Evolutionary conservation across 176 grass and related monocot genomes (phyloP).

Genomic region (Hordeum vulgare): DNA sequence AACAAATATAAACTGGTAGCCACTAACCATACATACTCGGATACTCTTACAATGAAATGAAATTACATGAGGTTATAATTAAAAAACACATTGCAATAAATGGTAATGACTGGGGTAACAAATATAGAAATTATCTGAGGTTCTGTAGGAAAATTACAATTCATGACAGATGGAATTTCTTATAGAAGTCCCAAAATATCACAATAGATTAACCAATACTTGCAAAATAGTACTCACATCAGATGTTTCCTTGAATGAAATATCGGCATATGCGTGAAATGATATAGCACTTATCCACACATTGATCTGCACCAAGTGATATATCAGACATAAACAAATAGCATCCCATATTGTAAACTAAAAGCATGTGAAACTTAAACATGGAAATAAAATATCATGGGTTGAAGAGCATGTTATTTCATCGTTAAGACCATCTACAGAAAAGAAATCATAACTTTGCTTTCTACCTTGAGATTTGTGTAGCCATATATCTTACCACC

Average conservation of each 20-base stretch:
- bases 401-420: neutral
- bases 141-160: neutral
- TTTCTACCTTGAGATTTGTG: slow-evolving; percentile 69
- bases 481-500: slow-evolving; percentile 98
- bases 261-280: slow-evolving; percentile 78
- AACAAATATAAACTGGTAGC: neutral
- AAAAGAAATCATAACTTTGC: neutral
- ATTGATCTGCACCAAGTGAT: slow-evolving; percentile 63
- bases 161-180: neutral
- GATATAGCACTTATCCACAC: slow-evolving; percentile 76
- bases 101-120: neutral
- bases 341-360: neutral
- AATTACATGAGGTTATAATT: neutral
- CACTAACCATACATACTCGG: neutral
- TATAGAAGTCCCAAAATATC: neutral
- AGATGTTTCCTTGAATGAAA: slow-evolving; percentile 59
- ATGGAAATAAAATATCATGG: neutral
- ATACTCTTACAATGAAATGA: neutral
- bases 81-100: slow-evolving; percentile 6
- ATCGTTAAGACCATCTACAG: neutral
- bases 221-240: slow-evolving; percentile 55
- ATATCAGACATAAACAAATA: neutral
- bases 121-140: neutral
- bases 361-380: neutral
- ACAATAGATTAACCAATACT: neutral